Percentiles rank a stretch among this genome's conserved stretches.
Conservation (phyloP, 345 rosid species). For the Murraya paniculata region DNA sequence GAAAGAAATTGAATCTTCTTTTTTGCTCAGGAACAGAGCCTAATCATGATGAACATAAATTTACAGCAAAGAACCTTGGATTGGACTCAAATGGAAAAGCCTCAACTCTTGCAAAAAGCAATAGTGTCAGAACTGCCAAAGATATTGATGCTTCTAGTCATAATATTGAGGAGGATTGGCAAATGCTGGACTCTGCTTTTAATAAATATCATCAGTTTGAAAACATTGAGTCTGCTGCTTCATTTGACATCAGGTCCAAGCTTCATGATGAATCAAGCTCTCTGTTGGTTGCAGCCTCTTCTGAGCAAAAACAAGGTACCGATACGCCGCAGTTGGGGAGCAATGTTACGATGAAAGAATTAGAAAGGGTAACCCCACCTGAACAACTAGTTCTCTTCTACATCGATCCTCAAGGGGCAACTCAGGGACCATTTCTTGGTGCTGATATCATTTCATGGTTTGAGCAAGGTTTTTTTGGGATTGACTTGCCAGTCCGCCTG, state of each 20-base stretch:
- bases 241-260: constrained; percentile 27
- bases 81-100: background rate
- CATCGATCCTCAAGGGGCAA: constrained; percentile 78
- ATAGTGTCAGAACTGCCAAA: constrained; percentile 19
- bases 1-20: background rate
- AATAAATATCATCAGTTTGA: constrained; percentile 14
- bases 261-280: constrained; percentile 44
- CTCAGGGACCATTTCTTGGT: constrained; percentile 88
- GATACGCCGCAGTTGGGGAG: constrained; percentile 14
- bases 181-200: constrained; percentile 18
- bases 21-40: constrained; percentile 26
- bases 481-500: constrained; percentile 75
- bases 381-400: constrained; percentile 72
- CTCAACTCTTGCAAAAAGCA: background rate
- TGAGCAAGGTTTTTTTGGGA: constrained; percentile 91
- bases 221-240: constrained; percentile 10
- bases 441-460: constrained; percentile 83
- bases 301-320: constrained; percentile 22
- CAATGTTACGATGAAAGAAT: constrained; percentile 18
- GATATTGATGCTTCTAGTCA: constrained; percentile 18
- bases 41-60: constrained; percentile 21
- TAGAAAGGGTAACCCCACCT: constrained; percentile 28
- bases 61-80: constrained; percentile 2
- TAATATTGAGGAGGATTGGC: constrained; percentile 22
- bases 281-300: constrained; percentile 23